Evolutionary conservation across 768 basidiomycete species (phyloP), one percentile per base, ranked within the genome.

Genomic region (Mycena floridula): DNA sequence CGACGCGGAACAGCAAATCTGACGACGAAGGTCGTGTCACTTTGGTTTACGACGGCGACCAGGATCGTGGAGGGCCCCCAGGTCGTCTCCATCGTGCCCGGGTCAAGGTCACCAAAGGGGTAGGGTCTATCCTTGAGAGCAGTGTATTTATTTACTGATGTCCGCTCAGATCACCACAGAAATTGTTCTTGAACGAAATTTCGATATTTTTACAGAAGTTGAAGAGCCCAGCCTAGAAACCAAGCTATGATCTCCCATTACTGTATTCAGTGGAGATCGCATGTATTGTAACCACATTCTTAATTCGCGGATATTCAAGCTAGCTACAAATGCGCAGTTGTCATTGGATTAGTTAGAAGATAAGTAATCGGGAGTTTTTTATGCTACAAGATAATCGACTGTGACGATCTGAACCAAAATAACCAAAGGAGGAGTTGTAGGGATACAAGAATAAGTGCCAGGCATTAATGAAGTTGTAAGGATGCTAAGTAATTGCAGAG

Each of bases 41-140:
- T 26, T 60, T 86, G 37, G 74, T 78, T 1, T 85, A 82, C 45
- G 81, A 86, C 59, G 84, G 82, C 12, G 85, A 88, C 55, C 82
- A 85, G 62, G 67, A 71, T 15, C 67, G 79, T 18, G 84, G 81
- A 4, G 83, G 83, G 5, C 60, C 72, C 1, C 61, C 66, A 39
- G 83, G 83, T 5, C 65, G 78, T 16, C 60, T 76, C 16, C 85
- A 88, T 64, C 73, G 85, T 15, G 73, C 72, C 7, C 44, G 72
- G 16, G 66, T 81, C 24, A 73, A 62, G 54, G 58, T 73, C 38
- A 65, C 63, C 8, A 67, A 72, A 53, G 70, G 65, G 51, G 81
- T 84, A 59, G 54, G 79, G 68, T 16, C 20, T 26, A n/a, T n/a
- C n/a, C n/a, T n/a, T n/a, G n/a, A n/a, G n/a, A n/a, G n/a, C n/a